Base-by-base conservation (phyloP, 768 basidiomycete genomes). In the Sarcomyxa edulis region DNA sequence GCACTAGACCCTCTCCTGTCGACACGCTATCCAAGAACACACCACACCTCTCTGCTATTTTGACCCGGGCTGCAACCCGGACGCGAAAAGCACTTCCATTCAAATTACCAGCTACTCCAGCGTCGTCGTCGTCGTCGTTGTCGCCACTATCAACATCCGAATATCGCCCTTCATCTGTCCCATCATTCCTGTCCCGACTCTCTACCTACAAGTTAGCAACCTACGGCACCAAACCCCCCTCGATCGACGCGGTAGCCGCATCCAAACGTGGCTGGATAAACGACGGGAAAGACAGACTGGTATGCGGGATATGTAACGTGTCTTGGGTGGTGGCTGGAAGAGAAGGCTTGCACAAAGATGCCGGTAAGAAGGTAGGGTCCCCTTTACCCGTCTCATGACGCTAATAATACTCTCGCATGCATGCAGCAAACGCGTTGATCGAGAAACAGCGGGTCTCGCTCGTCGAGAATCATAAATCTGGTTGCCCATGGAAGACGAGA, bases 221-320 rank as follows among this genome's bases (percentile, higher is more conserved):
- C 0, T 92, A 89, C 50, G 70, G 81, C 12, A 85, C 84, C 46
- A 91, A 91, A 54, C 85, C 87, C 1, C 39, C 74, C 0, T 65
- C 68, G 7, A 80, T 90, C 20, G 77, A 91, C 40, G 81, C 87
- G 1, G 85, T 90, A 10, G 79, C 87, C 12, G 87, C 88, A 3
- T 69, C 87, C 0, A 85, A 76, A 55, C 86, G 84, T 52, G 88
- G 88, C 2, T 92, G 88, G 88, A 64, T 73, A 16, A 91, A 91
- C 45, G 79, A 88, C 36, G 84, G 85, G 29, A 88, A 85, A 58
- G 87, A 90, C 42, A 68, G 87, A 32, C 58, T 90, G 14, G 69
- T 83, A 2, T 90, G 87, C 49, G 78, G 78, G 3, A 58, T 89
- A 12, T 90, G 87, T 49, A 65, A 63, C 40, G 68, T 70, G 8